A percentile compares a stretch with the other conserved stretches of the same genome.
phyloP scores from a whole-genome alignment of 257 asterid species.

The Ligustrum vulgare region DNA sequence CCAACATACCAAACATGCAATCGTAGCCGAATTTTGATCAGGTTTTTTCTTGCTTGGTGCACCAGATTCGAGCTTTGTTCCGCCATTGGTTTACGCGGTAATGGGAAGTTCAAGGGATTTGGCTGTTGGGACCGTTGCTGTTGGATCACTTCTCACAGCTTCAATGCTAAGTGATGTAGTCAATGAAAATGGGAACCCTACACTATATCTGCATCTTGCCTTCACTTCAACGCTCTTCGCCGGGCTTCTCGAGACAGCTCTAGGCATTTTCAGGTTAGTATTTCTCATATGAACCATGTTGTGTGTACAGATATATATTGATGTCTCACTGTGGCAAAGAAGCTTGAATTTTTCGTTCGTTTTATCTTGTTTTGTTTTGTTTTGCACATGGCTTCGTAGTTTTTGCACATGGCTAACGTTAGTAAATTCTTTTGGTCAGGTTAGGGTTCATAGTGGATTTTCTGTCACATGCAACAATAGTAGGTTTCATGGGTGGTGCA shows the following conservation, averaged over 20 bases:
- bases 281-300: too few relatives aligned
- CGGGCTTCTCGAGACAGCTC: constrained; percentile 62
- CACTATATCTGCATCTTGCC: constrained; percentile 73
- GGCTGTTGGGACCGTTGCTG: constrained; percentile 93
- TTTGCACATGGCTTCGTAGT: neutral
- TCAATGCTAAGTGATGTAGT: constrained; percentile 68
- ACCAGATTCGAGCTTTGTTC: constrained; percentile 88
- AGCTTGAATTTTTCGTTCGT: neutral
- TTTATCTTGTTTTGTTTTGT: neutral
- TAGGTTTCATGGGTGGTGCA: constrained; percentile 97
- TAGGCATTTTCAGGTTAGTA: constrained; percentile 73
- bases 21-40: neutral
- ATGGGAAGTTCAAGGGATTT: constrained; percentile 93
- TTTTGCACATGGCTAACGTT: neutral
- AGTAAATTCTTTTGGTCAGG: constrained; percentile 33
- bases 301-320: too few relatives aligned
- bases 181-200: constrained; percentile 45
- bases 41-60: neutral
- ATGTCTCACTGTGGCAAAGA: too few relatives aligned
- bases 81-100: constrained; percentile 72
- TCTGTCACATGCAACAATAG: constrained; percentile 94
- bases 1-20: neutral
- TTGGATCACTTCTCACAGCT: constrained; percentile 72
- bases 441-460: constrained; percentile 94
- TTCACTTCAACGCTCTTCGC: constrained; percentile 83